phyloP scores from a whole-genome alignment of 2,329 filamentous ascomycete genomes.

The Dothideomycetes sp. region DNA sequence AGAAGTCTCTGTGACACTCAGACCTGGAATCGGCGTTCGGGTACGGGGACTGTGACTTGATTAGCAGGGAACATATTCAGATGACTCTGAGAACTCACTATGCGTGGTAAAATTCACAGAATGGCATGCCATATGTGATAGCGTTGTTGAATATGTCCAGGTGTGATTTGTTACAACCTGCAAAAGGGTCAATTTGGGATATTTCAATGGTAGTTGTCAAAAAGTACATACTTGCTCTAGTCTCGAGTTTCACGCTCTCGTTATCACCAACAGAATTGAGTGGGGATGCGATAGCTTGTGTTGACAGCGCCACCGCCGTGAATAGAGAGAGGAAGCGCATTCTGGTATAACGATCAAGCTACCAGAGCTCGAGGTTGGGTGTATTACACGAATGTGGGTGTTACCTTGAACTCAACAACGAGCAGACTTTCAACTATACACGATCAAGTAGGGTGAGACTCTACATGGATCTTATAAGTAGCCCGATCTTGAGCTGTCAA shows the following conservation, averaged over 20 bases:
- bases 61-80: background rate
- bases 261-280: background rate
- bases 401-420: no score
- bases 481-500: no score
- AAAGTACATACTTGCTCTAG: slow-evolving; percentile 5
- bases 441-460: no score
- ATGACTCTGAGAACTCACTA: slow-evolving; percentile 15
- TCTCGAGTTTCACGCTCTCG: background rate
- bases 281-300: slow-evolving; percentile 5
- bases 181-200: no score
- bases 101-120: slow-evolving; percentile 4
- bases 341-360: slow-evolving; percentile 5
- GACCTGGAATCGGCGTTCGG: slow-evolving; percentile 1
- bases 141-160: slow-evolving; percentile 1
- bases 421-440: no score
- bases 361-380: slow-evolving; percentile 6
- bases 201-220: no score
- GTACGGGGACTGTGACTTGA: background rate
- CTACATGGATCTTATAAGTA: no score
- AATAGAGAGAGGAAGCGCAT: slow-evolving; percentile 6
- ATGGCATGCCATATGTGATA: slow-evolving; percentile 2
- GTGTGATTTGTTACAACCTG: slow-evolving; percentile 1
- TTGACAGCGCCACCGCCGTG: slow-evolving; percentile 2
- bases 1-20: background rate
- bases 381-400: no score